A percentile compares a stretch with the other conserved stretches of the same genome.
Conservation (phyloP, 2,329 filamentous ascomycete species). For the Plenodomus tracheiphilus region DNA sequence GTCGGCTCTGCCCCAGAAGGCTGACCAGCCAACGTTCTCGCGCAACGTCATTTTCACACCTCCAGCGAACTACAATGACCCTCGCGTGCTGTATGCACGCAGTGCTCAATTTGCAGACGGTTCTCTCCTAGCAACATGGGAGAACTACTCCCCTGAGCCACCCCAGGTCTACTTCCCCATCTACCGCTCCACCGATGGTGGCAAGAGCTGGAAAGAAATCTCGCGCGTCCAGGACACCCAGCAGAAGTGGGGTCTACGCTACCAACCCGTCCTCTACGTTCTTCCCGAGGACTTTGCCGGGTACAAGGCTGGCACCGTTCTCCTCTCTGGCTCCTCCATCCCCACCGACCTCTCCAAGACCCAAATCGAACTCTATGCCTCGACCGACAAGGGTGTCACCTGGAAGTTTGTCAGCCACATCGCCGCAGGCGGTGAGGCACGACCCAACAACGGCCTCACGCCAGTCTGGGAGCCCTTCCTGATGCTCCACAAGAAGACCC, state of each 20-base stretch:
- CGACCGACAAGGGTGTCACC: constrained; percentile 60
- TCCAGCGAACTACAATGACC: constrained; percentile 49
- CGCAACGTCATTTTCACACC: constrained; percentile 49
- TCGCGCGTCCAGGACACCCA: constrained; percentile 67
- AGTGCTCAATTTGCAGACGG: constrained; percentile 51
- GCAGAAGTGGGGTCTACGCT: constrained; percentile 67
- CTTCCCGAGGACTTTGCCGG: constrained; percentile 61
- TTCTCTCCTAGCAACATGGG: constrained; percentile 57
- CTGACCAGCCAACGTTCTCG: constrained; percentile 31
- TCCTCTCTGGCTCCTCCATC: constrained; percentile 64
- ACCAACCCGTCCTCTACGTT: constrained; percentile 70
- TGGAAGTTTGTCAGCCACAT: constrained; percentile 72
- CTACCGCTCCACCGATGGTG: constrained; percentile 51
- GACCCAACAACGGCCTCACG: constrained; percentile 65
- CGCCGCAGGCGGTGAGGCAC: constrained; percentile 64
- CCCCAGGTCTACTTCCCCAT: constrained; percentile 52
- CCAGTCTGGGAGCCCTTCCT: constrained; percentile 77
- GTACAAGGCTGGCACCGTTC: constrained; percentile 64
- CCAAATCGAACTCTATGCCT: constrained; percentile 71
- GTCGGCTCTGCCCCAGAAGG: constrained; percentile 28
- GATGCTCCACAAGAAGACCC: constrained; percentile 59
- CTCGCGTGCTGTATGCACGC: constrained; percentile 57
- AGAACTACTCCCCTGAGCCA: constrained; percentile 56
- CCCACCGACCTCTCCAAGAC: constrained; percentile 63
- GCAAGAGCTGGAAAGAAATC: constrained; percentile 64